Evolutionary conservation across 2,329 filamentous ascomycete genomes (phyloP).

Genomic region (Colletotrichum sp.): DNA sequence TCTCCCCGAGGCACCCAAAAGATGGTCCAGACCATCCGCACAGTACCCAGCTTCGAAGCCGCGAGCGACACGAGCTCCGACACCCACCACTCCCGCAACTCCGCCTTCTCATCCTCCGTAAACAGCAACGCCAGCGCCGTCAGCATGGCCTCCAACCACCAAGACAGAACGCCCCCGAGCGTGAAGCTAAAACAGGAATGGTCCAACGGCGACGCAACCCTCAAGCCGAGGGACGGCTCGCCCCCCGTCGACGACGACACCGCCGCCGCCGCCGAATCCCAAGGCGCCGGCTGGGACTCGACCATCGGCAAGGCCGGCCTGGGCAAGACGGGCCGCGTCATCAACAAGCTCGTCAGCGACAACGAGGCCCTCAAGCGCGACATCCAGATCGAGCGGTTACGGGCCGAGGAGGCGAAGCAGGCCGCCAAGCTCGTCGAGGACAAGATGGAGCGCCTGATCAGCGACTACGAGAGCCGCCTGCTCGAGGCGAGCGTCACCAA

Average conservation of each 20-base stretch:
- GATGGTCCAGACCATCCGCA: constrained; percentile 57
- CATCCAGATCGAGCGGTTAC: constrained; percentile 67
- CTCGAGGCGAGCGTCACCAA: constrained; percentile 76
- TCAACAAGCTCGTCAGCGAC: constrained; percentile 81
- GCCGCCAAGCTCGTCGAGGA: constrained; percentile 71
- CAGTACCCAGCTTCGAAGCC: constrained; percentile 59
- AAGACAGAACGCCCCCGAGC: constrained; percentile 33
- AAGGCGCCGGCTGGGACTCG: constrained; percentile 61
- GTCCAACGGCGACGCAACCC: constrained; percentile 8
- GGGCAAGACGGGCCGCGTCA: constrained; percentile 78
- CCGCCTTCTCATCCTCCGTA: constrained; percentile 60
- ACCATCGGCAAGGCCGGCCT: constrained; percentile 72
- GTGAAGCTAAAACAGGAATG: constrained; percentile 39
- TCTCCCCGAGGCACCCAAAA: constrained; percentile 30
- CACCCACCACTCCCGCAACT: constrained; percentile 42
- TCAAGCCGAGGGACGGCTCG: constrained; percentile 11
- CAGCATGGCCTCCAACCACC: constrained; percentile 44
- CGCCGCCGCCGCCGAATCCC: constrained; percentile 32
- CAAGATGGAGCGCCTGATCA: constrained; percentile 71
- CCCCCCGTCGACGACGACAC: constrained; percentile 11
- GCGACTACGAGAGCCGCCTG: constrained; percentile 72
- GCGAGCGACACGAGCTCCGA: constrained; percentile 50
- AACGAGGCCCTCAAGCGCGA: constrained; percentile 81
- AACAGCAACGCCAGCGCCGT: constrained; percentile 57
- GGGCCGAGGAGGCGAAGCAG: constrained; percentile 74